phyloP scores from a whole-genome alignment of 306 rosid genomes.

The Vigna nakashimae region DNA sequence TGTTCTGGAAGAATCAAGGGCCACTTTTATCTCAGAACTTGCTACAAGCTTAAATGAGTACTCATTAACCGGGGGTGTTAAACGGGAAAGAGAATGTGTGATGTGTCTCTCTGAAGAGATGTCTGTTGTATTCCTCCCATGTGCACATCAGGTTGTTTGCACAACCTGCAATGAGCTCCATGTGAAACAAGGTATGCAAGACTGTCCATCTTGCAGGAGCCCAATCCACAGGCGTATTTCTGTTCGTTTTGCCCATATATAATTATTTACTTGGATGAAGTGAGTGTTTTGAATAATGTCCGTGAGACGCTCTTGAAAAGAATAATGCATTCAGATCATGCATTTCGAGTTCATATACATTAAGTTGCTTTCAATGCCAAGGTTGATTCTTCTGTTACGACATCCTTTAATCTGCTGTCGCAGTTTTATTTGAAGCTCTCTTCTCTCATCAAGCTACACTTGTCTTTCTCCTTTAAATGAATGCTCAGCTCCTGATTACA shows the following conservation, averaged over 20 bases:
- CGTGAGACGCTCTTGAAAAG: slow-evolving; percentile 57
- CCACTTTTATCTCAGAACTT: slow-evolving; percentile 53
- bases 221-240: slow-evolving; percentile 85
- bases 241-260: slow-evolving; percentile 67
- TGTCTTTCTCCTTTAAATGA: slow-evolving; percentile 6
- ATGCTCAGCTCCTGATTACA: not conserved
- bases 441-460: not conserved
- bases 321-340: slow-evolving; percentile 63
- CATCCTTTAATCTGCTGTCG: slow-evolving; percentile 31
- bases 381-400: slow-evolving; percentile 38
- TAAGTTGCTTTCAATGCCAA: slow-evolving; percentile 50
- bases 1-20: slow-evolving; percentile 46
- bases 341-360: slow-evolving; percentile 51
- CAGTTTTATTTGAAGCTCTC: not conserved
- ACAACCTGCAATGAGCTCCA: slow-evolving; percentile 92
- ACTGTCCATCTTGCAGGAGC: slow-evolving; percentile 95
- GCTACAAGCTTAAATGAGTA: slow-evolving; percentile 51
- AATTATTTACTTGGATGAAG: slow-evolving; percentile 46
- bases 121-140: slow-evolving; percentile 90
- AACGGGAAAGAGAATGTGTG: slow-evolving; percentile 92
- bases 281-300: slow-evolving; percentile 68
- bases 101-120: slow-evolving; percentile 98
- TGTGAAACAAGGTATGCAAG: slow-evolving; percentile 94
- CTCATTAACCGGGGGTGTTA: slow-evolving; percentile 68
- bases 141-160: slow-evolving; percentile 98